Evolutionary conservation across 306 rosid genomes (phyloP).

Genomic region (Inga leiocalycina): DNA sequence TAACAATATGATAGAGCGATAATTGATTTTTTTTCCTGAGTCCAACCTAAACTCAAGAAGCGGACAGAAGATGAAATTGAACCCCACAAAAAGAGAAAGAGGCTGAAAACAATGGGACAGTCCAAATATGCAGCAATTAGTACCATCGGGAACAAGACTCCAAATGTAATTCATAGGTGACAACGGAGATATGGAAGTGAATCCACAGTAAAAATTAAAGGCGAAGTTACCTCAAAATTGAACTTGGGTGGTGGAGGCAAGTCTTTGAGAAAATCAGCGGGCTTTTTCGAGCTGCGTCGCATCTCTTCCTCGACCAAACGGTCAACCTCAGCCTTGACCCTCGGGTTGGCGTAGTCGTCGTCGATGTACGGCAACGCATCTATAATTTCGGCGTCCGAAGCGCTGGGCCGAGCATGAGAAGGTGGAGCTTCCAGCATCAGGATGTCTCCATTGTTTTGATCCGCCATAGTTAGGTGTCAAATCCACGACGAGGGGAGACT

Average conservation of each 20-base stretch:
- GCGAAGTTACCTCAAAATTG: conserved; percentile 55
- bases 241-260: conserved; percentile 79
- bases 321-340: conserved; percentile 83
- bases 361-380: conserved; percentile 97
- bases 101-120: background rate
- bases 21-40: background rate
- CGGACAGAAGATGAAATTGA: background rate
- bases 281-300: conserved; percentile 87
- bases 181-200: too few relatives aligned
- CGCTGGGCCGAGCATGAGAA: conserved; percentile 45
- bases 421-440: conserved; percentile 88
- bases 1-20: background rate
- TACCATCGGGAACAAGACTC: background rate
- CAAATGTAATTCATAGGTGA: background rate
- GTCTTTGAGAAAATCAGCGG: conserved; percentile 89
- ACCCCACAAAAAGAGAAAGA: background rate
- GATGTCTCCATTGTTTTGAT: conserved; percentile 45
- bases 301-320: conserved; percentile 89
- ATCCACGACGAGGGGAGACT: background rate
- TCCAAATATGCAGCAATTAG: background rate
- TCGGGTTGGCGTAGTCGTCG: conserved; percentile 72
- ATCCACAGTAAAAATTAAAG: background rate
- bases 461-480: conserved; percentile 45
- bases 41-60: background rate
- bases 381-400: conserved; percentile 64